Evolutionary conservation across 2,329 filamentous ascomycete species (phyloP), one percentile per base, ranked within the genome.

Genomic region (Colletotrichum sp.): DNA sequence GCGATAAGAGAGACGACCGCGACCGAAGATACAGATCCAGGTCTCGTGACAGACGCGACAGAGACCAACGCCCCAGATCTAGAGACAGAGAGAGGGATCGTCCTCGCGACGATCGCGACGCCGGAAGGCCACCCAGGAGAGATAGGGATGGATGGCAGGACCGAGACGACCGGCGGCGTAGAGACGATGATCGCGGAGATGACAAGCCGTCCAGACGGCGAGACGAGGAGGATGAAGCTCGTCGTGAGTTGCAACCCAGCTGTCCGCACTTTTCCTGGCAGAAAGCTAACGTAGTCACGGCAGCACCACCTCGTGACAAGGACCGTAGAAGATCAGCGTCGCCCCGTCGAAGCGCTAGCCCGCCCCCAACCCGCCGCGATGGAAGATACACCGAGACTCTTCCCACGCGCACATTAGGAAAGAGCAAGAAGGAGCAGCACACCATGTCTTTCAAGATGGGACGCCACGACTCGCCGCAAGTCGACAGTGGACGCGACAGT

Each of bases 311-410:
- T 12, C 63, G 57, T 43, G 58, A 74, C 28, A 82, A 81, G 38
- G 60, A 80, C 38, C 81, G 77, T 34, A 84, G 84, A 38, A 84
- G 85, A 71, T 86, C 85, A n/a, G 83, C 83, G 15, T 86, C 85
- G 1, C 85, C 85, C 3, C 74, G 58, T 6, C 78, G 77, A 16
- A 79, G 74, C 75, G 75, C 74, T 18, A 81, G 78, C 61, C 80
- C 73, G 76, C 80, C 68, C 72, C 80, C 57, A 3, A 4, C 61
- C 7, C 77, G 72, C 8, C 65, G 71, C 16, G 72, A 76, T n/a
- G 67, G 79, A 21, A 30, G 26, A 15, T 77, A 78, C 67, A 79
- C 74, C 68, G 78, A 80, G 43, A 65, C 81, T 4, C 80, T 86
- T 6, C 85, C 85, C 9, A 85, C 84, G 7, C 84, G 85, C 28